Conservation (phyloP, 345 rosid genomes). For the Salix arbutifolia region DNA sequence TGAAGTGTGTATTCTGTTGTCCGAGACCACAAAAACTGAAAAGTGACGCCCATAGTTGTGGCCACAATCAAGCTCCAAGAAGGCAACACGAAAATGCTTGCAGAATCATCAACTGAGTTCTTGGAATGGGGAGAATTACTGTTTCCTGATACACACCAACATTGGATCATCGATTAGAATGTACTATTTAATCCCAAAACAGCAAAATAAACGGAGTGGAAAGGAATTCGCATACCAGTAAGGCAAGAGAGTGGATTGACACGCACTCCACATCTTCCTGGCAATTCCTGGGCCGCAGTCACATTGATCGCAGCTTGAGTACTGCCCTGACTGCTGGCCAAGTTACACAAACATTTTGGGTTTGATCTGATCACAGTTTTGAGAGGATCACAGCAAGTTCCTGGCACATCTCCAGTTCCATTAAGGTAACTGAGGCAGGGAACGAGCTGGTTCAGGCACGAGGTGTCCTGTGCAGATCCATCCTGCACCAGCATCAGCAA, state of each 20-base stretch:
- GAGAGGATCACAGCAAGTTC: conserved; percentile 62
- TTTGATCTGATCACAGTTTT: conserved; percentile 45
- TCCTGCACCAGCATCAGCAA: conserved; percentile 7
- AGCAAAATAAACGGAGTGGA: background rate
- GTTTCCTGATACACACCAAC: background rate
- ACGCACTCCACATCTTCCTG: conserved; percentile 61
- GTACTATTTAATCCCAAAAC: background rate
- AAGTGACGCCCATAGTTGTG: background rate
- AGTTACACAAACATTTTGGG: conserved; percentile 52
- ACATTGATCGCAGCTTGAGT: conserved; percentile 55
- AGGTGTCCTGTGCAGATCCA: conserved; percentile 15
- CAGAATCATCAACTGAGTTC: conserved; percentile 10
- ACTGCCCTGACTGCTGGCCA: conserved; percentile 59
- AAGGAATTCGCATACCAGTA: background rate
- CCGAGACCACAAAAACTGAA: background rate
- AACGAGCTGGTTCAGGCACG: conserved; percentile 50
- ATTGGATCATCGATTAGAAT: no score
- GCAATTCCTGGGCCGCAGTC: conserved; percentile 59
- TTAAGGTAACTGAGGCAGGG: conserved; percentile 62
- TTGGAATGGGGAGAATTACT: background rate
- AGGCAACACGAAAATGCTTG: background rate
- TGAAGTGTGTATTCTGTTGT: background rate
- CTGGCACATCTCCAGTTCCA: conserved; percentile 49
- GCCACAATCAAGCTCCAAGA: conserved; percentile 8
- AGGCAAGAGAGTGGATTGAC: conserved; percentile 63